Percentiles rank a stretch among this genome's conserved stretches.
Conservation (phyloP, 805 yeast genomes). For the Sugiyamaella chiloensis region DNA sequence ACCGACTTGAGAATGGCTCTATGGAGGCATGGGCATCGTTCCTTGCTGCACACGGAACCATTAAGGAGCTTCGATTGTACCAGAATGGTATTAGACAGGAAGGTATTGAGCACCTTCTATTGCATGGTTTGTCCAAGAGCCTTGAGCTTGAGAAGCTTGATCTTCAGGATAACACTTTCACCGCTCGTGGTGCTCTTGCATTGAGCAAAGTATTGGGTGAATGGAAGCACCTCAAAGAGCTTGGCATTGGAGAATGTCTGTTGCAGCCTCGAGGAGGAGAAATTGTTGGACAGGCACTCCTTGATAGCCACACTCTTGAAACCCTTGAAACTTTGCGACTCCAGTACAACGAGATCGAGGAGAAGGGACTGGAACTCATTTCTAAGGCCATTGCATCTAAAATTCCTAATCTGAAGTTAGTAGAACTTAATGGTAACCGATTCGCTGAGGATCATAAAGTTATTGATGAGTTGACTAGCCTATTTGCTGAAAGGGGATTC, state of each 20-base stretch:
- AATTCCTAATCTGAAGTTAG: constrained; percentile 55
- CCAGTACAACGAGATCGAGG: constrained; percentile 85
- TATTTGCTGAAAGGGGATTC: constrained; percentile 67
- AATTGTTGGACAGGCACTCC: constrained; percentile 40
- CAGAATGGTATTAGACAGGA: constrained; percentile 97
- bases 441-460: constrained; percentile 83
- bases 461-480: constrained; percentile 54
- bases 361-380: constrained; percentile 58
- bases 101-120: constrained; percentile 75
- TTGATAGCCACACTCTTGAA: constrained; percentile 31
- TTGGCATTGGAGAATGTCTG: constrained; percentile 86
- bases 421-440: constrained; percentile 92
- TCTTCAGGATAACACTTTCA: constrained; percentile 93
- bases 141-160: constrained; percentile 65
- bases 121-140: constrained; percentile 66
- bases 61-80: constrained; percentile 73
- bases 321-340: constrained; percentile 60
- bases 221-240: constrained; percentile 71
- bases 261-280: constrained; percentile 77
- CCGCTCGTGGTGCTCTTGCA: constrained; percentile 59
- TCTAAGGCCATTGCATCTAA: constrained; percentile 50
- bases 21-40: constrained; percentile 81
- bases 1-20: constrained; percentile 94
- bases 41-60: constrained; percentile 70
- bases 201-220: constrained; percentile 56